Base-by-base conservation (phyloP, 2,329 filamentous ascomycete species). In the Sarocladium strictum region DNA sequence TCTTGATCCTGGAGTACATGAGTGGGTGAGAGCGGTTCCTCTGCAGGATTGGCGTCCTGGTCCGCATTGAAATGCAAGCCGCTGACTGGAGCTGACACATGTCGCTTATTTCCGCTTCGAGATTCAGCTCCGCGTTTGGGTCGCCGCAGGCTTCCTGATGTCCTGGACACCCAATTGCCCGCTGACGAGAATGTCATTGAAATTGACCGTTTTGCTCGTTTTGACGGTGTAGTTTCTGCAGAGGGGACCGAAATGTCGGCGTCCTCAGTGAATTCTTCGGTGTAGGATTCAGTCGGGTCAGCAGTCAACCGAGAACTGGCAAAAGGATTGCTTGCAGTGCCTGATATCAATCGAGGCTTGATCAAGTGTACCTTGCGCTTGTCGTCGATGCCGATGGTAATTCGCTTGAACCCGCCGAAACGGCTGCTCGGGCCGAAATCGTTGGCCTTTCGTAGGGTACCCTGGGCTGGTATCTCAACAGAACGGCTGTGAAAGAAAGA, bases 161-260 rank as follows among this genome's bases (percentile, higher is more conserved):
- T 73, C 64, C 72, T 78, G 32, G 78, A 69, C 58, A 83, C 78
- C 80, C 81, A 84, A 51, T 70, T 77, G 51, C 70, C 73, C 15
- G 81, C 75, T 1, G 81, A 79, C 57, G 74, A 73, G 57, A 86
- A 81, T 54, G 83, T 80, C 73, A 82, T 78, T 15, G 83, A 85
- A 24, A 81, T 69, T 15, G 83, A 84, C 56, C 78, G 75, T 54
- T 72, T 74, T 12, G 77, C 69, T 52, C 67, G 71, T 60, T 74
- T 76, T 7, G 73, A 70, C 2, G 74, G 72, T 1, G 73, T 73
- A 26, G 67, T 67, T 35, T 75, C 71, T 2, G 66, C 63, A 1
- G 69, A 61, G 56, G 63, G 54, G 27, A 49, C 40, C 27, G 58
- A 56, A 11, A 58, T 52, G 32, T 61, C 52, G 15, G 50, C 24